Evolutionary conservation across 495 filamentous ascomycete species (phyloP).

Genomic region (Aspergillus leporis): DNA sequence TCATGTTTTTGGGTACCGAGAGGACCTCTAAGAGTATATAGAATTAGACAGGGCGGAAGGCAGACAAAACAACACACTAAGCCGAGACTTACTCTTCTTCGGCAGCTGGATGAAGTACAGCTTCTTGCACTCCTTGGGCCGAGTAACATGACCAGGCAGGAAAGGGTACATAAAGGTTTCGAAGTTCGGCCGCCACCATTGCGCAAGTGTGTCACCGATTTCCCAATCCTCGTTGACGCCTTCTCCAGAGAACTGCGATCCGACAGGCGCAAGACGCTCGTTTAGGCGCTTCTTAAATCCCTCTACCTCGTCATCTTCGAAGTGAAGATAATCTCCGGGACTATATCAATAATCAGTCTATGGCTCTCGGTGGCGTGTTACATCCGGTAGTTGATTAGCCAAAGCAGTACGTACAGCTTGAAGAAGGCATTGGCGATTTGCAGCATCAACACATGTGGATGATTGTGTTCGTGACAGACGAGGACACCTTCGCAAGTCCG

Average conservation of each 20-base stretch:
- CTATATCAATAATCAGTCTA: slow-evolving; percentile 33
- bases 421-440: slow-evolving; percentile 99
- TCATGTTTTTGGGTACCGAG: slow-evolving; percentile 99
- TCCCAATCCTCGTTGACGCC: slow-evolving; percentile 89
- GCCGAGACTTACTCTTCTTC: slow-evolving; percentile 69
- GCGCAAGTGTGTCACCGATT: slow-evolving; percentile 88
- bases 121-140: slow-evolving; percentile 99
- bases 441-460: slow-evolving; percentile 96
- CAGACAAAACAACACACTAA: background rate
- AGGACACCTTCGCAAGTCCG: slow-evolving; percentile 95
- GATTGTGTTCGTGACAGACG: slow-evolving; percentile 98
- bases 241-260: slow-evolving; percentile 81
- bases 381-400: background rate
- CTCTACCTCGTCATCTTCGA: slow-evolving; percentile 84
- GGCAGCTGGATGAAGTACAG: slow-evolving; percentile 95
- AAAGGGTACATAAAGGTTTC: slow-evolving; percentile 99
- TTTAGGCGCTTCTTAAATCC: slow-evolving; percentile 92
- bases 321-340: slow-evolving; percentile 91
- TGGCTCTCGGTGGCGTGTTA: background rate
- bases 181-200: slow-evolving; percentile 99
- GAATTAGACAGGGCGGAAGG: slow-evolving; percentile 11
- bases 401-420: slow-evolving; percentile 66
- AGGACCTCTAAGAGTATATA: slow-evolving; percentile 68
- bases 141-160: slow-evolving; percentile 88
- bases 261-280: slow-evolving; percentile 88